Conservation (phyloP, 345 rosid genomes). For the Citrus sinensis region DVS_A1.0 CM039169.1:33848501-33849000, state of each 20-base stretch:
- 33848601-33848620: slow-evolving; percentile 30
- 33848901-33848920: slow-evolving; percentile 35
- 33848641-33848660: slow-evolving; percentile 44
- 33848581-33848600: slow-evolving; percentile 46
- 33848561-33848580: slow-evolving; percentile 71
- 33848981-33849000: slow-evolving; percentile 48
- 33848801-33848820: slow-evolving; percentile 41
- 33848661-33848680: slow-evolving; percentile 38
- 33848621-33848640: slow-evolving; percentile 34
- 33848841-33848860: slow-evolving; percentile 40
- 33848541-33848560: slow-evolving; percentile 65
- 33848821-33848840: slow-evolving; percentile 43
- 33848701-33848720: slow-evolving; percentile 26
- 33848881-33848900: slow-evolving; percentile 46
- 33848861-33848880: slow-evolving; percentile 39
- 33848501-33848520: slow-evolving; percentile 16
- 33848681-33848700: slow-evolving; percentile 59
- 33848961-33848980: slow-evolving; percentile 28
- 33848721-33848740: slow-evolving; percentile 39
- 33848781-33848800: slow-evolving; percentile 33
- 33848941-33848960: slow-evolving; percentile 40
- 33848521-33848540: slow-evolving; percentile 37
- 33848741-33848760: slow-evolving; percentile 51
- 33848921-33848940: slow-evolving; percentile 24
- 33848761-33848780: slow-evolving; percentile 38